These are phyloP conservation scores for Echinosophora koreensis DNA, from an alignment of 306 rosid species.

Conservation along the genomic window DNA sequence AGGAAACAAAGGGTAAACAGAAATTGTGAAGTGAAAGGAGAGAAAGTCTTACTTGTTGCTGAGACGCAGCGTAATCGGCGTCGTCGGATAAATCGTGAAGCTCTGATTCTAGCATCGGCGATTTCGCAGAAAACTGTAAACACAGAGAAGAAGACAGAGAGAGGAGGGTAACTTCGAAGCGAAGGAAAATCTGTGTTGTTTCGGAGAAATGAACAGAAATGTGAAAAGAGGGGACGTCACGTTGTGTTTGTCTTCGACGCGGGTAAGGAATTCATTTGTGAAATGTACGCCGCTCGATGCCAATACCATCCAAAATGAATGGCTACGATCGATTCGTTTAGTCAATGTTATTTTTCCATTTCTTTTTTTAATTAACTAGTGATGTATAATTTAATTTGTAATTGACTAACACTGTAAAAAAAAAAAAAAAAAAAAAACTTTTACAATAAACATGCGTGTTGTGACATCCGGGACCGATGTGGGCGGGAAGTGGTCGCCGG, in stretches of 20 bases:
- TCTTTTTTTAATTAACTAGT: too few relatives aligned
- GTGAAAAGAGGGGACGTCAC: conserved; percentile 9
- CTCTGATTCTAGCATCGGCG: conserved; percentile 84
- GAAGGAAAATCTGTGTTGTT: conserved; percentile 47
- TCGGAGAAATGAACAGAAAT: conserved; percentile 31
- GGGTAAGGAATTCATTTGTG: conserved; percentile 22
- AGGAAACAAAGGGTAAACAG: background rate
- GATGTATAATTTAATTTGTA: too few relatives aligned
- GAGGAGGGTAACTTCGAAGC: conserved; percentile 43
- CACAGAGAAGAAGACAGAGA: background rate
- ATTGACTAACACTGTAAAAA: too few relatives aligned
- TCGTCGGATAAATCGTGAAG: conserved; percentile 94
- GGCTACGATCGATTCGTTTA: conserved; percentile 34
- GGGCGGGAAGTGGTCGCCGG: too few relatives aligned
- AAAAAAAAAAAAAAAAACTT: too few relatives aligned
- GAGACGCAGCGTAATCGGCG: conserved; percentile 95
- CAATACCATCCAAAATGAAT: background rate
- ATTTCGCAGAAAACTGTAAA: conserved; percentile 26
- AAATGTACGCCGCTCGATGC: conserved; percentile 33
- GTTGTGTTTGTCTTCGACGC: conserved; percentile 39
- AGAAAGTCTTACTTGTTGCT: conserved; percentile 67
- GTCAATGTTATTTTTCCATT: background rate
- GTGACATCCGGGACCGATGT: too few relatives aligned
- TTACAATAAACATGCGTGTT: too few relatives aligned
- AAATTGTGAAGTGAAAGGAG: conserved; percentile 27